Conservation (phyloP, 2,329 filamentous ascomycete species). For the Diaporthe australafricana region DNA sequence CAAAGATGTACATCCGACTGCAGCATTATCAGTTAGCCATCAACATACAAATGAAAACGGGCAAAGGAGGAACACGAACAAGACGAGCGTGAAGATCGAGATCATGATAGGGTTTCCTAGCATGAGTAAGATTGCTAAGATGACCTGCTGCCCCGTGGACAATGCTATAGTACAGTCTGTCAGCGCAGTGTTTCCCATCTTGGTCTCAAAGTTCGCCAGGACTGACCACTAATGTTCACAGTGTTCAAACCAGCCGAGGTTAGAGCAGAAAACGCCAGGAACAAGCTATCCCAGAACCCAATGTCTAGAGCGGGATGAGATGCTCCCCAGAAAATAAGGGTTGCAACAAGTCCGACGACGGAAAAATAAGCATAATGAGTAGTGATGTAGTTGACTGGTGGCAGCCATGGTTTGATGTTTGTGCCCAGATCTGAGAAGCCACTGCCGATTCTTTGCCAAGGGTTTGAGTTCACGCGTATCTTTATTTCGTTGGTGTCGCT, state of each 20-base stretch:
- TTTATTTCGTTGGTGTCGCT: not conserved
- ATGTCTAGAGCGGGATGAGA: slow-evolving; percentile 65
- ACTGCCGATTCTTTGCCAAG: slow-evolving; percentile 7
- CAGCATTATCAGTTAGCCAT: no score
- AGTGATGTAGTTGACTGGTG: slow-evolving; percentile 69
- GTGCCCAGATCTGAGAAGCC: slow-evolving; percentile 12
- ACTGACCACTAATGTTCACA: slow-evolving; percentile 63
- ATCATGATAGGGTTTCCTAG: slow-evolving; percentile 74
- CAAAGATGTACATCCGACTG: slow-evolving; percentile 71
- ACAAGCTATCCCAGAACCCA: slow-evolving; percentile 73
- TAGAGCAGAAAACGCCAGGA: slow-evolving; percentile 74
- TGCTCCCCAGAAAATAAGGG: slow-evolving; percentile 70
- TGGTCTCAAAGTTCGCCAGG: not conserved
- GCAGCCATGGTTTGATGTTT: slow-evolving; percentile 42
- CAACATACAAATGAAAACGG: no score
- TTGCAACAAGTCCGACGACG: slow-evolving; percentile 62
- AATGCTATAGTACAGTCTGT: slow-evolving; percentile 45
- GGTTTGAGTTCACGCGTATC: not conserved
- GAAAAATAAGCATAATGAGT: slow-evolving; percentile 77
- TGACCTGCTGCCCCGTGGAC: slow-evolving; percentile 75
- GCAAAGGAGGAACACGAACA: slow-evolving; percentile 54
- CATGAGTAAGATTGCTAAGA: slow-evolving; percentile 73
- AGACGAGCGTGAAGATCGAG: slow-evolving; percentile 70
- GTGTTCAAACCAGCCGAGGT: slow-evolving; percentile 74
- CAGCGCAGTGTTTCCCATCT: not conserved